phyloP scores from a whole-genome alignment of 2,329 filamentous ascomycete genomes.

The Phyllosticta paracitricarpa region DNA sequence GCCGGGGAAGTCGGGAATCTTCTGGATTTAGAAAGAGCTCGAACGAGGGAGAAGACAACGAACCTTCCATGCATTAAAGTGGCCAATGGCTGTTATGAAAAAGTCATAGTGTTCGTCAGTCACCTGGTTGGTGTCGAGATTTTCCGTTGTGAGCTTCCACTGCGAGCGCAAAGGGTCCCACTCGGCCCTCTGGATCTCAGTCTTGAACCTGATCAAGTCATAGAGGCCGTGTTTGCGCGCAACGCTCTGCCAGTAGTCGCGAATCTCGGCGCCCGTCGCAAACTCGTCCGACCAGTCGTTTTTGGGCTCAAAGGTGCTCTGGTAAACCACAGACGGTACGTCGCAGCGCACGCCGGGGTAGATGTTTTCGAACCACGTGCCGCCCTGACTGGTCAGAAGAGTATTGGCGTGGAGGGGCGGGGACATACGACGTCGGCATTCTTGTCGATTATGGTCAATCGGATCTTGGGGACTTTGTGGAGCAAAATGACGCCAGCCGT shows the following conservation, averaged over 20 bases:
- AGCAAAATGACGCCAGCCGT: constrained; percentile 57
- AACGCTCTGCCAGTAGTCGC: constrained; percentile 54
- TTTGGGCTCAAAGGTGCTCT: constrained; percentile 58
- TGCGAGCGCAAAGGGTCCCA: constrained; percentile 45
- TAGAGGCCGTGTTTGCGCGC: constrained; percentile 57
- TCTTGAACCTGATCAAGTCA: constrained; percentile 44
- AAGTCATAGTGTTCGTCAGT: constrained; percentile 47
- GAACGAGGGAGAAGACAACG: neutral
- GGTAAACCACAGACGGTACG: constrained; percentile 61
- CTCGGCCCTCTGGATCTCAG: constrained; percentile 43
- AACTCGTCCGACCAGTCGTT: constrained; percentile 60
- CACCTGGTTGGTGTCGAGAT: constrained; percentile 28
- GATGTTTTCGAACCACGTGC: constrained; percentile 28
- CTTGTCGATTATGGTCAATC: constrained; percentile 59
- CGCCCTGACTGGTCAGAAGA: neutral
- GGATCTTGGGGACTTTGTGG: constrained; percentile 56
- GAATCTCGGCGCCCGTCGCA: constrained; percentile 56
- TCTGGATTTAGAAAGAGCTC: no score
- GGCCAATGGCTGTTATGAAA: constrained; percentile 53
- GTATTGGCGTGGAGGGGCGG: constrained; percentile 27
- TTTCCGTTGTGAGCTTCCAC: constrained; percentile 49
- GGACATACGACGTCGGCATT: constrained; percentile 53
- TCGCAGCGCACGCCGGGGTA: constrained; percentile 61
- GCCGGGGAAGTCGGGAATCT: constrained; percentile 51
- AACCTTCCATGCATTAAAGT: constrained; percentile 45